Conservation (phyloP, 345 rosid genomes). For the Pseudoturritis turrita region DNA sequence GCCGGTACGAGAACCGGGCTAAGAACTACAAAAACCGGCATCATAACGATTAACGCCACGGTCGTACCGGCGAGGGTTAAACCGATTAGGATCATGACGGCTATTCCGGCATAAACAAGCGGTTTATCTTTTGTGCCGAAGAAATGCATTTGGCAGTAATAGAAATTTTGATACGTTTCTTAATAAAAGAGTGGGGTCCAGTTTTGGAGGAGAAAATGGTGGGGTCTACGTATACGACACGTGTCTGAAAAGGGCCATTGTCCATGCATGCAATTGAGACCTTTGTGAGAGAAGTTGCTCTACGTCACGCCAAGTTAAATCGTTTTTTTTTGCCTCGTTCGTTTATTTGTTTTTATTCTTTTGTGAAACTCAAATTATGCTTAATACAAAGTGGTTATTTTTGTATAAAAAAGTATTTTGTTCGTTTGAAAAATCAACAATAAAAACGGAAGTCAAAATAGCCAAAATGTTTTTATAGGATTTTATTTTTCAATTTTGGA, state of each 20-base stretch:
- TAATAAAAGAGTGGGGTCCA: not conserved
- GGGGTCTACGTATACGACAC: slow-evolving; percentile 16
- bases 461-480: too few species aligned
- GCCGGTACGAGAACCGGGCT: slow-evolving; percentile 76
- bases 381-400: not conserved
- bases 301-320: slow-evolving; percentile 8
- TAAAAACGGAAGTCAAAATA: too few species aligned
- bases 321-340: not conserved
- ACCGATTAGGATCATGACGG: slow-evolving; percentile 60
- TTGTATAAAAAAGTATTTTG: too few species aligned
- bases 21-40: slow-evolving; percentile 63
- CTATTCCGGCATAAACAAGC: slow-evolving; percentile 39
- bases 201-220: slow-evolving; percentile 3
- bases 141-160: slow-evolving; percentile 9
- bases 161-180: not conserved
- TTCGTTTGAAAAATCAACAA: too few species aligned
- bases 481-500: too few species aligned
- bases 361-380: not conserved
- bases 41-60: slow-evolving; percentile 51
- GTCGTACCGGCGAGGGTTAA: slow-evolving; percentile 55
- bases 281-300: not conserved
- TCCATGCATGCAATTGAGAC: slow-evolving; percentile 17
- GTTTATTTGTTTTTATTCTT: not conserved
- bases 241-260: not conserved
- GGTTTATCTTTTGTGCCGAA: not conserved